A percentile compares a stretch with the other conserved stretches of the same genome.
Conservation (phyloP, 2,329 filamentous ascomycete genomes). For the Myotisia sp. region DNA sequence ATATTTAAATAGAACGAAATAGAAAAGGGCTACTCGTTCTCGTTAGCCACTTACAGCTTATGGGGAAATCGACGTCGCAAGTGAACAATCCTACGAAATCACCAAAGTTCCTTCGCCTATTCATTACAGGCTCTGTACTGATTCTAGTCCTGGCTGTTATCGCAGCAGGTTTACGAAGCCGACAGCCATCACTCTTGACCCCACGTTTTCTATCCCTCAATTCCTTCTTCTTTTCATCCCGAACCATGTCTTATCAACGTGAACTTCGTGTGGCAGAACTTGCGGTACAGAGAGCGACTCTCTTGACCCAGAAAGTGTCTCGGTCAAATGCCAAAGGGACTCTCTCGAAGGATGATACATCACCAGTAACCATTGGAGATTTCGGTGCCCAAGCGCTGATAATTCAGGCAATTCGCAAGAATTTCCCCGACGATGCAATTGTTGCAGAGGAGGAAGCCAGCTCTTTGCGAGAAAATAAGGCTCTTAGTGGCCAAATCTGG, state of each 20-base stretch:
- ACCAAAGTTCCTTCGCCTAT: too few species aligned
- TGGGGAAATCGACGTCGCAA: too few species aligned
- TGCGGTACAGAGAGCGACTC: conserved; percentile 68
- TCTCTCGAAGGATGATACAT: conserved; percentile 85
- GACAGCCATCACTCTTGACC: conserved; percentile 27
- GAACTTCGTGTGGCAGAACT: conserved; percentile 76
- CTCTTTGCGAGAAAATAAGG: conserved; percentile 56
- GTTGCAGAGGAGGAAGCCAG: conserved; percentile 91
- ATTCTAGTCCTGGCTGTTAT: conserved; percentile 30
- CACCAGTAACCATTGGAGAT: conserved; percentile 93
- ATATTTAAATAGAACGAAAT: too few species aligned
- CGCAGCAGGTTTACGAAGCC: conserved; percentile 26
- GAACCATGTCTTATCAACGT: conserved; percentile 46
- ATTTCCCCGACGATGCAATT: conserved; percentile 81
- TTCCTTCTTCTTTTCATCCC: conserved; percentile 13
- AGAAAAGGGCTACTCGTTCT: too few species aligned
- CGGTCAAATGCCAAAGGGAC: conserved; percentile 89
- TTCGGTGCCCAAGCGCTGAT: conserved; percentile 96
- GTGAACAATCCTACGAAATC: too few species aligned
- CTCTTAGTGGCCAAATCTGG: conserved; percentile 67
- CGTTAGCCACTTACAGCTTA: too few species aligned
- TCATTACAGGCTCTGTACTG: too few species aligned
- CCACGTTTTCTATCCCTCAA: conserved; percentile 14
- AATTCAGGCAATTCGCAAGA: conserved; percentile 73
- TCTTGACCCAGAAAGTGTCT: conserved; percentile 65